Conservation (phyloP, 495 filamentous ascomycete species). For the Aspergillus coremiiformis region DNA sequence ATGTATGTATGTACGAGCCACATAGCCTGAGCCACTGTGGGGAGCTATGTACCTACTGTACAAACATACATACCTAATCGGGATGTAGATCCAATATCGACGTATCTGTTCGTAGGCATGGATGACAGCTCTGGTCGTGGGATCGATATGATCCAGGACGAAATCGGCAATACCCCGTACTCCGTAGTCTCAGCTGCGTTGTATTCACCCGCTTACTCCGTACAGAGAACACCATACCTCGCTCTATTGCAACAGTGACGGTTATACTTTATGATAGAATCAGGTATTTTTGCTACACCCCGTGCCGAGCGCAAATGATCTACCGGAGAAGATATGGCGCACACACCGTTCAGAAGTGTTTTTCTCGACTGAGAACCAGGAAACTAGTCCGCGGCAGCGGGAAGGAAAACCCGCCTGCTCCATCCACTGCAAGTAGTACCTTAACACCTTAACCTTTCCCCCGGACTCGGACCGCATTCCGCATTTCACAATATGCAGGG, state of each 20-base stretch:
- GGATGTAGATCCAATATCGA: background rate
- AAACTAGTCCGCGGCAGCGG: background rate
- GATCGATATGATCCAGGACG: background rate
- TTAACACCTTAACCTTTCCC: constrained; percentile 7
- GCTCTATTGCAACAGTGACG: no score
- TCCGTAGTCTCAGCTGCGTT: no score
- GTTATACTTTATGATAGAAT: background rate
- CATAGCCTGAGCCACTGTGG: background rate
- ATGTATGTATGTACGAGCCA: background rate
- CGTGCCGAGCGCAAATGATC: background rate
- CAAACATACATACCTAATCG: no score
- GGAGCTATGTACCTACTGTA: no score
- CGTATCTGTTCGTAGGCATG: background rate
- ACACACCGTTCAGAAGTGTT: background rate
- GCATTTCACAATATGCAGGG: background rate
- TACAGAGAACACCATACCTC: no score
- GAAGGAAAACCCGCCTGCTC: constrained; percentile 2
- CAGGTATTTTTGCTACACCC: background rate
- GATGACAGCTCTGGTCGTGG: background rate
- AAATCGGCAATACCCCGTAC: background rate
- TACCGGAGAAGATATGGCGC: background rate
- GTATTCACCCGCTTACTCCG: background rate
- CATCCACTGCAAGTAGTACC: constrained; percentile 7
- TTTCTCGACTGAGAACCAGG: constrained; percentile 1
- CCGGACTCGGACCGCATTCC: background rate